Conservation (phyloP, 768 basidiomycete genomes). For the Mycena galopus region DNA sequence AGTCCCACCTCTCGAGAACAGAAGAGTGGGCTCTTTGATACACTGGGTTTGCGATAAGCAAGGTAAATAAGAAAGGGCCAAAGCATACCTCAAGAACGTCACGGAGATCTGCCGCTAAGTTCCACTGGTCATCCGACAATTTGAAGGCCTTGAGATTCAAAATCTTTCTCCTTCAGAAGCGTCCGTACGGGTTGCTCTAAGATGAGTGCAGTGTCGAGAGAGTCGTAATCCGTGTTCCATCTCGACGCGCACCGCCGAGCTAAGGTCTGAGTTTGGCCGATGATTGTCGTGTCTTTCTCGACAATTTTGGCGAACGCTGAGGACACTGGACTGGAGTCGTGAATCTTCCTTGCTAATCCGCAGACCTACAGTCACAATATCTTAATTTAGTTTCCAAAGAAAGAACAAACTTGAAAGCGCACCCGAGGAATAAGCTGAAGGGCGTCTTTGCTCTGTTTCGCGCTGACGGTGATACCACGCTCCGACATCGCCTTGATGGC, state of each 20-base stretch:
- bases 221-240: conserved; percentile 20
- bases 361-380: neutral
- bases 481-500: conserved; percentile 17
- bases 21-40: conserved; percentile 6
- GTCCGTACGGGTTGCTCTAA: conserved; percentile 1
- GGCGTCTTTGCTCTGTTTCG: neutral
- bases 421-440: conserved; percentile 17
- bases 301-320: conserved; percentile 15
- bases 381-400: neutral
- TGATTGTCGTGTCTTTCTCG: conserved; percentile 4
- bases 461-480: neutral
- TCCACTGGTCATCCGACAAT: conserved; percentile 8
- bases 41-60: neutral
- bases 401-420: neutral
- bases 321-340: conserved; percentile 14
- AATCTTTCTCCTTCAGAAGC: conserved; percentile 9
- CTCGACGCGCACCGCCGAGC: conserved; percentile 16
- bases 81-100: conserved; percentile 16
- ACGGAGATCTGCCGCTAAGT: conserved; percentile 3
- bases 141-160: conserved; percentile 24
- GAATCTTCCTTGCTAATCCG: conserved; percentile 15
- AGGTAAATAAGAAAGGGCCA: neutral
- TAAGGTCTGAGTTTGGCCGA: conserved; percentile 14
- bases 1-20: conserved; percentile 7
- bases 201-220: conserved; percentile 10